These are phyloP conservation scores for Curvularia sp. DNA, from an alignment of 2,329 filamentous ascomycete genomes.

Conservation along the genomic window DNA sequence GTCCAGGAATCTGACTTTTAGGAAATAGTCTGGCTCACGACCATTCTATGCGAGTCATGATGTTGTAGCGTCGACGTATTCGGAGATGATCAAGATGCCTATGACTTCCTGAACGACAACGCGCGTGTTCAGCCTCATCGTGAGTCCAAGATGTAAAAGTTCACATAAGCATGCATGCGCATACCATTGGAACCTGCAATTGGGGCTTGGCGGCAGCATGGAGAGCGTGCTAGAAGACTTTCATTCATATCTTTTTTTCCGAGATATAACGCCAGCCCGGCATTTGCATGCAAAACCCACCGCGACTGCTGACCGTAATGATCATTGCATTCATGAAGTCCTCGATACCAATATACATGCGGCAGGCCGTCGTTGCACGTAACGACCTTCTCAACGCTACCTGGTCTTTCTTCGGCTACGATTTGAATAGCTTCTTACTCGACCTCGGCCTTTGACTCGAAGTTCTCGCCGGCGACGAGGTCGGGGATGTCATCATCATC, in stretches of 20 bases:
- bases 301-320: slow-evolving; percentile 36
- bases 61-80: neutral
- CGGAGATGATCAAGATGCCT: neutral
- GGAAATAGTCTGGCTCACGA: neutral
- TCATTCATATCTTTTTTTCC: slow-evolving; percentile 47
- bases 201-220: slow-evolving; percentile 2
- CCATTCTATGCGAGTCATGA: neutral
- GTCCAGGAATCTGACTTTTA: neutral
- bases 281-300: slow-evolving; percentile 42
- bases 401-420: slow-evolving; percentile 25
- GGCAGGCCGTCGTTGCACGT: slow-evolving; percentile 32
- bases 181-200: slow-evolving; percentile 1
- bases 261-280: slow-evolving; percentile 46
- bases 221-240: slow-evolving; percentile 43
- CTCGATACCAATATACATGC: slow-evolving; percentile 34
- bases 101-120: neutral
- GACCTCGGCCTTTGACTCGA: slow-evolving; percentile 86
- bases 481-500: slow-evolving; percentile 92
- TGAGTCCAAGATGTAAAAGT: neutral
- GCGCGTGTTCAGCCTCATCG: neutral
- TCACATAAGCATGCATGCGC: neutral
- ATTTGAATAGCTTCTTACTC: slow-evolving; percentile 65
- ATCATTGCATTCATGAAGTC: slow-evolving; percentile 28
- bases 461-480: slow-evolving; percentile 95
- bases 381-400: slow-evolving; percentile 28